Evolutionary conservation across 306 rosid species (phyloP).

Genomic region (Adenanthera pavonina): DNA sequence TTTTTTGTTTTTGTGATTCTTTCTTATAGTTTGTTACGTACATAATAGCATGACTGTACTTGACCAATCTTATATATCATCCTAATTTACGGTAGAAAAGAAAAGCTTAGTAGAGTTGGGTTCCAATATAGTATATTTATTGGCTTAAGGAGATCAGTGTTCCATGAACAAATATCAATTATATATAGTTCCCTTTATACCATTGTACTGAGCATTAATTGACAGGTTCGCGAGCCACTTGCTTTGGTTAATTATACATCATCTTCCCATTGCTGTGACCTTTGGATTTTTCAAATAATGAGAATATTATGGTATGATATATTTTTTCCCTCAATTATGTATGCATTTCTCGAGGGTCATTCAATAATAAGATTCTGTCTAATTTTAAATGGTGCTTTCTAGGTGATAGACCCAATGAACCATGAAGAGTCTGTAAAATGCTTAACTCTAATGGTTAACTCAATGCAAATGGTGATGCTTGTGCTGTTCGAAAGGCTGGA

Average conservation of each 20-base stretch:
- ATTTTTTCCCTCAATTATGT: slow-evolving; percentile 3
- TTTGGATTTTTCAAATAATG: slow-evolving; percentile 77
- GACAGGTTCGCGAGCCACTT: slow-evolving; percentile 82
- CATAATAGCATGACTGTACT: too few species aligned
- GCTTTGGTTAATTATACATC: slow-evolving; percentile 80
- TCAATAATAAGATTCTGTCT: slow-evolving; percentile 1
- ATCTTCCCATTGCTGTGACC: slow-evolving; percentile 92
- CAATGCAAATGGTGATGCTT: slow-evolving; percentile 79
- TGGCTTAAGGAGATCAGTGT: not conserved
- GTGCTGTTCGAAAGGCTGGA: slow-evolving; percentile 94
- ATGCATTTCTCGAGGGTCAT: slow-evolving; percentile 23
- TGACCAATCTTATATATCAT: too few species aligned
- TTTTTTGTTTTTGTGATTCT: too few species aligned
- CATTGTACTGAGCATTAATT: slow-evolving; percentile 21
- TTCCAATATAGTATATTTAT: not conserved
- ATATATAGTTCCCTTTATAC: slow-evolving; percentile 6
- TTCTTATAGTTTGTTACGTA: too few species aligned
- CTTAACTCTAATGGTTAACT: slow-evolving; percentile 12
- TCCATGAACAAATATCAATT: slow-evolving; percentile 1
- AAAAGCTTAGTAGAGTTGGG: not conserved
- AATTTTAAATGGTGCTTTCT: slow-evolving; percentile 33
- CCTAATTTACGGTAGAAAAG: too few species aligned
- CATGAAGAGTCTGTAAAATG: slow-evolving; percentile 75
- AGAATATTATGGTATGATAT: slow-evolving; percentile 62
- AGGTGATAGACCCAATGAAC: slow-evolving; percentile 91